Conservation (phyloP, 805 yeast genomes). For the Candida orba region DNA sequence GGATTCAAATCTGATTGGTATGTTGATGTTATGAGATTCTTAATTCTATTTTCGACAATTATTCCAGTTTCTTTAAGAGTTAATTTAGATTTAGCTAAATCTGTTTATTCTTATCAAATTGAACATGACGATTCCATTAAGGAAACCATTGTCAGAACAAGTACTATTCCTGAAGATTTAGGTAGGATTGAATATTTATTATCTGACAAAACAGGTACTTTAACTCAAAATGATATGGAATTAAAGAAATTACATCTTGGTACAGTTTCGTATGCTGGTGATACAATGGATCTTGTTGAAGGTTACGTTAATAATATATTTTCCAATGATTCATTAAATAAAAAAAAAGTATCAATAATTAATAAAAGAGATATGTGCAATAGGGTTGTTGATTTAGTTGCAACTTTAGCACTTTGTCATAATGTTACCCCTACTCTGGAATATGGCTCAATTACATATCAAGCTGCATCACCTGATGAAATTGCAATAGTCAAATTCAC, state of each 20-base stretch:
- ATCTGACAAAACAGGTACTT: slow-evolving; percentile 94
- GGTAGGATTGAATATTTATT: slow-evolving; percentile 91
- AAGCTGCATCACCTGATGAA: slow-evolving; percentile 98
- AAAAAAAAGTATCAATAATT: slow-evolving; percentile 15
- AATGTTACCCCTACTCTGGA: slow-evolving; percentile 92
- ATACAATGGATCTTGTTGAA: slow-evolving; percentile 82
- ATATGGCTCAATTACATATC: slow-evolving; percentile 71
- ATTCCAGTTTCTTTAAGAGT: slow-evolving; percentile 95
- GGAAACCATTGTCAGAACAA: slow-evolving; percentile 88
- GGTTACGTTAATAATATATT: slow-evolving; percentile 43
- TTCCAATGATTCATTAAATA: slow-evolving; percentile 8
- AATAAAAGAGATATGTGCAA: slow-evolving; percentile 64
- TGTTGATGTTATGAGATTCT: slow-evolving; percentile 80
- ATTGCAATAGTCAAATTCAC: slow-evolving; percentile 94
- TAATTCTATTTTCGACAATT: slow-evolving; percentile 88
- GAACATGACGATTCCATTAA: slow-evolving; percentile 79
- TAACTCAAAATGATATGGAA: slow-evolving; percentile 98
- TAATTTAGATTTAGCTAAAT: slow-evolving; percentile 88
- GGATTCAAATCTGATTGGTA: slow-evolving; percentile 80
- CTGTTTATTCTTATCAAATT: slow-evolving; percentile 92
- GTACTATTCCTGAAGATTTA: slow-evolving; percentile 95
- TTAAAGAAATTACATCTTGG: slow-evolving; percentile 90
- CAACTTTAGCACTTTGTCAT: slow-evolving; percentile 90
- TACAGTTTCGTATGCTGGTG: slow-evolving; percentile 85
- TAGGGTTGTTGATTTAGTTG: slow-evolving; percentile 72